Evolutionary conservation across 371 early-diverging fungal genomes (phyloP).

Genomic region (Synchytrium microbalum): DNA sequence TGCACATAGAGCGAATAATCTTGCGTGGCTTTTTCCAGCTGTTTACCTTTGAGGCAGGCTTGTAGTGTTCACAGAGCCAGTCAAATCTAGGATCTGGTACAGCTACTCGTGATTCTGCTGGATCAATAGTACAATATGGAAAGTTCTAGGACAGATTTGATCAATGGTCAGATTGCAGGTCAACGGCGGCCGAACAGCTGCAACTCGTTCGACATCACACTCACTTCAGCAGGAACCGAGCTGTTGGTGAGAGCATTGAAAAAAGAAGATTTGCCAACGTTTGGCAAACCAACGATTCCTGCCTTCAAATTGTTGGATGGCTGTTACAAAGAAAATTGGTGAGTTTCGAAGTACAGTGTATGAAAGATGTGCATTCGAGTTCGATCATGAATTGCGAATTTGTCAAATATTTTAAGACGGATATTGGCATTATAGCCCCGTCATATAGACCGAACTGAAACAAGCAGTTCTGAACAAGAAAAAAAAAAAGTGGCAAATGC

Average conservation of each 20-base stretch:
- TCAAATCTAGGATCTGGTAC: slow-evolving; percentile 94
- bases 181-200: slow-evolving; percentile 39
- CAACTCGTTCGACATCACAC: too few relatives aligned
- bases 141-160: slow-evolving; percentile 50
- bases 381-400: too few relatives aligned
- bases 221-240: slow-evolving; percentile 50
- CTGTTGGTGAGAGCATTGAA: slow-evolving; percentile 93
- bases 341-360: too few relatives aligned
- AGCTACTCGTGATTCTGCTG: slow-evolving; percentile 85
- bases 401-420: not conserved
- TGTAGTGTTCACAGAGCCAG: slow-evolving; percentile 70
- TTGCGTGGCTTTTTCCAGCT: too few relatives aligned
- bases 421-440: not conserved
- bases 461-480: too few relatives aligned
- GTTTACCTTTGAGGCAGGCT: slow-evolving; percentile 41
- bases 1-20: too few relatives aligned
- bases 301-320: slow-evolving; percentile 95
- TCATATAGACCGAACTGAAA: not conserved
- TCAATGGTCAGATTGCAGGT: slow-evolving; percentile 8
- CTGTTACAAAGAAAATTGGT: slow-evolving; percentile 78
- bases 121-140: slow-evolving; percentile 67
- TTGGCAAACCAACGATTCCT: slow-evolving; percentile 96
- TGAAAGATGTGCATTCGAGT: too few relatives aligned
- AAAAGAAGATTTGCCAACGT: slow-evolving; percentile 96
- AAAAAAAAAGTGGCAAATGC: not conserved